Percentiles rank a stretch among this genome's conserved stretches.
Evolutionary conservation across 805 yeast genomes (phyloP).

Genomic region (Lachancea thermotolerans): DNA sequence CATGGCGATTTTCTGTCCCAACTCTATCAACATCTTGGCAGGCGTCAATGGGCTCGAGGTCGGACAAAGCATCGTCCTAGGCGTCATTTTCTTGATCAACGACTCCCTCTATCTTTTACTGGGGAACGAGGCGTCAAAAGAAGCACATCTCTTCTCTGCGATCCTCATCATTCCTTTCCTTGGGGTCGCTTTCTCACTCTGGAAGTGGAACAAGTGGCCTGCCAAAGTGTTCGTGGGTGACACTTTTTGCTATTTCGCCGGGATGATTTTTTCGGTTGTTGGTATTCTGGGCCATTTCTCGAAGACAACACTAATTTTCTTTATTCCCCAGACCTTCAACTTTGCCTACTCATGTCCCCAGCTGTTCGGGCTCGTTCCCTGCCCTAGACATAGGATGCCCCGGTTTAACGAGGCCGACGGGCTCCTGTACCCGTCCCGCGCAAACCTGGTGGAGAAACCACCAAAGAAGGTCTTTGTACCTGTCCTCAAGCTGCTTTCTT

Average conservation of each 20-base stretch:
- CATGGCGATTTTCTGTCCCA: constrained; percentile 89
- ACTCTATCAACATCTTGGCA: constrained; percentile 90
- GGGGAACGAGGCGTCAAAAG: constrained; percentile 51
- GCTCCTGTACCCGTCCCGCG: constrained; percentile 65
- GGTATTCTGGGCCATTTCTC: constrained; percentile 96
- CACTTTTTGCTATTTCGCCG: constrained; percentile 95
- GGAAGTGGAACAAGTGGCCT: constrained; percentile 83
- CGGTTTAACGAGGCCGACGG: constrained; percentile 61
- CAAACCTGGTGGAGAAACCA: constrained; percentile 35
- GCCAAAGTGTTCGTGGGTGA: constrained; percentile 95
- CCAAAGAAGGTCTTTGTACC: constrained; percentile 30
- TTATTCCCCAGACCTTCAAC: constrained; percentile 86
- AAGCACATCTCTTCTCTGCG: constrained; percentile 76
- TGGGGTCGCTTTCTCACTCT: constrained; percentile 73
- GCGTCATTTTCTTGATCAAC: constrained; percentile 62
- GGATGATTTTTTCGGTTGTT: constrained; percentile 97
- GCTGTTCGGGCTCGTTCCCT: constrained; percentile 75
- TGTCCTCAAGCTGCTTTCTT: constrained; percentile 40
- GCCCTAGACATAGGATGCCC: constrained; percentile 95
- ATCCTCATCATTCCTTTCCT: constrained; percentile 77
- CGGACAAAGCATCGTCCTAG: constrained; percentile 83
- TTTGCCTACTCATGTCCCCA: constrained; percentile 92
- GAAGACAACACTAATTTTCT: constrained; percentile 78
- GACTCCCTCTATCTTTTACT: constrained; percentile 64
- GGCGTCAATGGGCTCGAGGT: constrained; percentile 96